phyloP scores from a whole-genome alignment of 2,329 filamentous ascomycete species.

The Pyrenochaeta sp. region DNA sequence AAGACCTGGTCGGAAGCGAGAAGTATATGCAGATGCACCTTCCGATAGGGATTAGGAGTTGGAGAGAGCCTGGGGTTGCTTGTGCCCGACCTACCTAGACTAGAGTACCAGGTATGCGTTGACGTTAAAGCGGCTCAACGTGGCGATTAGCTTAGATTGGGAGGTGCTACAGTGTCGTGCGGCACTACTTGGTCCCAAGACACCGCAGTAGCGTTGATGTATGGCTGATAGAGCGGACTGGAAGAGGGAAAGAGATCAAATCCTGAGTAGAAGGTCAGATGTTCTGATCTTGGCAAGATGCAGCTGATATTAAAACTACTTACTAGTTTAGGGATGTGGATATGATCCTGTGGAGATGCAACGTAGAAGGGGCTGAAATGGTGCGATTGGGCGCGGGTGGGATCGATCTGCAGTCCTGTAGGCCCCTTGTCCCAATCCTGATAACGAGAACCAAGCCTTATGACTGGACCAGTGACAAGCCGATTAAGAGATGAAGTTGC shows the following conservation, averaged over 20 bases:
- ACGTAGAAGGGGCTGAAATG: conserved; percentile 18
- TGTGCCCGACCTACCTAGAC: conserved; percentile 23
- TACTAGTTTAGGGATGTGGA: conserved; percentile 45
- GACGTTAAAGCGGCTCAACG: conserved; percentile 29
- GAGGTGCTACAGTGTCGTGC: conserved; percentile 39
- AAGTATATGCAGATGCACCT: conserved; percentile 34
- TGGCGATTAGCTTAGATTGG: conserved; percentile 38
- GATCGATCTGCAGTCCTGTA: conserved; percentile 26
- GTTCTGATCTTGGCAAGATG: conserved; percentile 37
- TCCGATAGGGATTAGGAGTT: conserved; percentile 39
- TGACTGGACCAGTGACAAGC: conserved; percentile 18
- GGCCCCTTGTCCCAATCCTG: conserved; percentile 27
- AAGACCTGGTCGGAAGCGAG: conserved; percentile 12
- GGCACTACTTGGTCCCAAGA: conserved; percentile 32
- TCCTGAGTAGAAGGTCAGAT: conserved; percentile 24
- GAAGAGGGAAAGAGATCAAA: conserved; percentile 27
- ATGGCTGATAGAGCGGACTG: conserved; percentile 19
- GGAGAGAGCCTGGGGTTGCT: conserved; percentile 20
- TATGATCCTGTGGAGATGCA: conserved; percentile 22
- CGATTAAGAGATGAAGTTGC: conserved; percentile 20
- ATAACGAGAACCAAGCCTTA: conserved; percentile 22
- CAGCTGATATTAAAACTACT: conserved; percentile 39
- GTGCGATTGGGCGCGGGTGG: conserved; percentile 23
- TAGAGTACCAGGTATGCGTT: conserved; percentile 19
- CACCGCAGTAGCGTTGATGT: conserved; percentile 35